phyloP scores from a whole-genome alignment of 2,329 filamentous ascomycete species.

The Trichoderma sp. region DNA sequence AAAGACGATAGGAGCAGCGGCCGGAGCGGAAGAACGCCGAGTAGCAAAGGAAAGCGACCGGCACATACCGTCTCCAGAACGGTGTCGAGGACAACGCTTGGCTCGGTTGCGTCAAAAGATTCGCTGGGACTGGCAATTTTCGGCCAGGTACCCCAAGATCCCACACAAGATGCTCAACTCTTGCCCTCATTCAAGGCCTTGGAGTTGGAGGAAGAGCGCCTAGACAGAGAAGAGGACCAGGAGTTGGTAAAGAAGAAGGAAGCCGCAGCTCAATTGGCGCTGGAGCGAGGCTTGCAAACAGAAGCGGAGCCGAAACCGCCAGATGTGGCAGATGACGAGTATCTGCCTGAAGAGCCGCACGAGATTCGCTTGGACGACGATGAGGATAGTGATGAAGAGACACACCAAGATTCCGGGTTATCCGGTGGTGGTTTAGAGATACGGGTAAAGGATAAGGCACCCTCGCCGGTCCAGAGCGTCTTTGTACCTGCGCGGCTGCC shows the following conservation, averaged over 20 bases:
- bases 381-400: background rate
- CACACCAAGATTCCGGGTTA: background rate
- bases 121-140: slow-evolving; percentile 30
- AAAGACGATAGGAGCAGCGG: slow-evolving; percentile 70
- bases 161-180: slow-evolving; percentile 37
- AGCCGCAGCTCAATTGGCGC: slow-evolving; percentile 51
- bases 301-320: slow-evolving; percentile 24
- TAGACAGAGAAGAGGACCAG: slow-evolving; percentile 51
- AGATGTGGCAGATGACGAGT: slow-evolving; percentile 34
- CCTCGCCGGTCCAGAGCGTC: slow-evolving; percentile 21
- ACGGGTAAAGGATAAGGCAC: slow-evolving; percentile 26
- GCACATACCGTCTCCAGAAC: slow-evolving; percentile 44
- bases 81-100: slow-evolving; percentile 57
- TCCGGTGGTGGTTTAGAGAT: slow-evolving; percentile 24
- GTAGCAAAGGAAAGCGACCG: slow-evolving; percentile 58
- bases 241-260: slow-evolving; percentile 51
- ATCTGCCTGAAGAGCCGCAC: background rate
- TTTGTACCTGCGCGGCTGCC: slow-evolving; percentile 61
- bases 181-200: slow-evolving; percentile 51
- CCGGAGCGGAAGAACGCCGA: slow-evolving; percentile 52
- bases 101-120: slow-evolving; percentile 40
- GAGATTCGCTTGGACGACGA: slow-evolving; percentile 3
- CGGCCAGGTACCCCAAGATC: slow-evolving; percentile 30
- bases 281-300: slow-evolving; percentile 44
- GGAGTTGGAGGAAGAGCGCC: slow-evolving; percentile 49